Conservation (phyloP, 2,329 filamentous ascomycete genomes). For the Colletotrichum shisoi region DNA sequence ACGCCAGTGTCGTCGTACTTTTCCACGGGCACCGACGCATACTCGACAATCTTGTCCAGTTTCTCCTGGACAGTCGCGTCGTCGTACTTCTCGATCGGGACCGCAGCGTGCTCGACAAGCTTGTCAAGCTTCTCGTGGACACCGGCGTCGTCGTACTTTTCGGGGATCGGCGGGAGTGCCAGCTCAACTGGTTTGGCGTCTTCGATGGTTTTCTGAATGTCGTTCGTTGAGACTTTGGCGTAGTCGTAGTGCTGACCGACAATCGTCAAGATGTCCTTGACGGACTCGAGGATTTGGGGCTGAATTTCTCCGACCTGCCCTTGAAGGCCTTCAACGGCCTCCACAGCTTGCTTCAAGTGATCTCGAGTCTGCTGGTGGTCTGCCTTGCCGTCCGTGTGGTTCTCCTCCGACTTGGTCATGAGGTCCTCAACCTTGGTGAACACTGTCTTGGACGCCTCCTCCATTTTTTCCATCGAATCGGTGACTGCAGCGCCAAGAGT, state of each 20-base stretch:
- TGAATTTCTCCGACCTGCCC: slow-evolving; percentile 82
- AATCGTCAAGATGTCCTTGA: slow-evolving; percentile 84
- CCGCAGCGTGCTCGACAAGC: slow-evolving; percentile 24
- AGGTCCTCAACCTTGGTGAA: slow-evolving; percentile 84
- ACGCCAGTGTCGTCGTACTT: slow-evolving; percentile 31
- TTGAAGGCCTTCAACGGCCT: slow-evolving; percentile 78
- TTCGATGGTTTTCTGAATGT: slow-evolving; percentile 66
- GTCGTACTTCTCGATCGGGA: slow-evolving; percentile 40
- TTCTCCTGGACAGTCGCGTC: slow-evolving; percentile 44
- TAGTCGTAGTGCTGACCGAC: slow-evolving; percentile 90
- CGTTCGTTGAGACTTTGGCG: slow-evolving; percentile 70
- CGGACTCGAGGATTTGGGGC: slow-evolving; percentile 84
- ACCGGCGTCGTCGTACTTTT: slow-evolving; percentile 68
- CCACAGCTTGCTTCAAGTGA: slow-evolving; percentile 78
- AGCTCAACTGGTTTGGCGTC: slow-evolving; percentile 62
- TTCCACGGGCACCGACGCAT: slow-evolving; percentile 53
- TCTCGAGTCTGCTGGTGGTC: slow-evolving; percentile 86
- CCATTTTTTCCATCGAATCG: slow-evolving; percentile 85
- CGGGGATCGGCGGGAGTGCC: slow-evolving; percentile 44
- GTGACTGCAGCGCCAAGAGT: slow-evolving; percentile 82
- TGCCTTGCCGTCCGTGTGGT: slow-evolving; percentile 73
- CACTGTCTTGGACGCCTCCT: slow-evolving; percentile 85
- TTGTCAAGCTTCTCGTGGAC: slow-evolving; percentile 33
- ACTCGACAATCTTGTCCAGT: slow-evolving; percentile 61
- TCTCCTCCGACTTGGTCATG: slow-evolving; percentile 76